These are phyloP conservation scores for Acer saccharum DNA, from an alignment of 345 rosid species.

Conservation along the genomic window DNA sequence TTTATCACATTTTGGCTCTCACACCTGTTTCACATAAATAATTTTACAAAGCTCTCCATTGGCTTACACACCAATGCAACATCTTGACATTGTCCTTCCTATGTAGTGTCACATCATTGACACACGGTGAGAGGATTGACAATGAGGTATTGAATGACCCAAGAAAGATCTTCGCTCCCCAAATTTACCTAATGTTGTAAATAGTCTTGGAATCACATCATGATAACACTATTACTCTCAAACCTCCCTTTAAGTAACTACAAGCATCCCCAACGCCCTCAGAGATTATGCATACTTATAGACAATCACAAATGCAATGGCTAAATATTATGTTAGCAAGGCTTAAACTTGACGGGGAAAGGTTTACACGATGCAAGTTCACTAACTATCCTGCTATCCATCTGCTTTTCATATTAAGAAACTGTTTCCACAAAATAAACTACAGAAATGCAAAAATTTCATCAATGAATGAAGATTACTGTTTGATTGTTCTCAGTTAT, in stretches of 20 bases:
- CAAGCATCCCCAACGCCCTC: background rate
- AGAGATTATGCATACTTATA: background rate
- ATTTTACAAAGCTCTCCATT: background rate
- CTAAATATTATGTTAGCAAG: conserved; percentile 3
- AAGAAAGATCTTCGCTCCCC: no score
- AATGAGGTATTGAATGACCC: no score
- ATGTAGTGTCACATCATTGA: no score
- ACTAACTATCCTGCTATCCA: background rate
- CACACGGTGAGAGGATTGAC: no score
- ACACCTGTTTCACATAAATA: background rate
- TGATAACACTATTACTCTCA: no score
- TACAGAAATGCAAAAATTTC: conserved; percentile 1
- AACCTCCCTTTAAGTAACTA: background rate
- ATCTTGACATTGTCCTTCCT: background rate
- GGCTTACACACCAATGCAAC: background rate
- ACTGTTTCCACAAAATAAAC: background rate
- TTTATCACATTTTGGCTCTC: background rate
- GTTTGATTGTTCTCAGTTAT: conserved; percentile 10
- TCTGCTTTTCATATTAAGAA: background rate
- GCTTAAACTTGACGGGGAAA: background rate
- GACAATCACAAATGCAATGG: background rate
- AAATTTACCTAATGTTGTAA: no score
- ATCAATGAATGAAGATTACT: background rate
- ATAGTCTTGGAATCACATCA: no score
- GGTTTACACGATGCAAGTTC: background rate